phyloP scores from a whole-genome alignment of 305 asterid species.

The Ruellia speciosa region DNA sequence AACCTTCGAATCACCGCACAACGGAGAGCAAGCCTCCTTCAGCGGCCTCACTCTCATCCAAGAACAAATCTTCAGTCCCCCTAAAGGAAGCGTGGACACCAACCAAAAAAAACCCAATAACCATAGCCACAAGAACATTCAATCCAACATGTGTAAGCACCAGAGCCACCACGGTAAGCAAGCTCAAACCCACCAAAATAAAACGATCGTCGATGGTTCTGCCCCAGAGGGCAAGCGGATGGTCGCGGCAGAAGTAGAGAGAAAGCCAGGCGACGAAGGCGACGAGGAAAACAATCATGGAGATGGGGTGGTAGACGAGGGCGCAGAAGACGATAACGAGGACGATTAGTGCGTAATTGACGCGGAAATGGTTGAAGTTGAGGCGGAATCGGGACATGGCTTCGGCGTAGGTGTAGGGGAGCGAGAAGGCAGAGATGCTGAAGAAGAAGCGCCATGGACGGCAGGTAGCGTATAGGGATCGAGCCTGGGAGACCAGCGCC shows the following conservation, averaged over 20 bases:
- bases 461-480: constrained; percentile 38
- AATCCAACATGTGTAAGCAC: constrained; percentile 50
- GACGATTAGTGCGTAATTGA: constrained; percentile 55
- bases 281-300: constrained; percentile 60
- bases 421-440: constrained; percentile 39
- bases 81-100: constrained; percentile 56
- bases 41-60: constrained; percentile 71
- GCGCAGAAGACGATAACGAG: constrained; percentile 63
- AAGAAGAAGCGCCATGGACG: constrained; percentile 76
- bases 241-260: constrained; percentile 56
- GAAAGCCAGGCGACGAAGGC: constrained; percentile 48
- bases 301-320: constrained; percentile 69
- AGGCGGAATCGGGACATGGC: constrained; percentile 63
- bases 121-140: constrained; percentile 61
- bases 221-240: constrained; percentile 37
- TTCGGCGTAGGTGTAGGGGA: constrained; percentile 53
- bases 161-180: constrained; percentile 61
- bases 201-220: constrained; percentile 50
- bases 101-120: constrained; percentile 38
- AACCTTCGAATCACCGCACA: constrained; percentile 30
- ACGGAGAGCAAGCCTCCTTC: constrained; percentile 73
- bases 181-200: constrained; percentile 41
- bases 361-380: constrained; percentile 69
- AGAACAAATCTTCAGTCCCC: constrained; percentile 61
- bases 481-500: constrained; percentile 29